These are phyloP conservation scores for Rauvolfia tetraphylla DNA, from an alignment of 257 asterid genomes.

Conservation along the genomic window DNA sequence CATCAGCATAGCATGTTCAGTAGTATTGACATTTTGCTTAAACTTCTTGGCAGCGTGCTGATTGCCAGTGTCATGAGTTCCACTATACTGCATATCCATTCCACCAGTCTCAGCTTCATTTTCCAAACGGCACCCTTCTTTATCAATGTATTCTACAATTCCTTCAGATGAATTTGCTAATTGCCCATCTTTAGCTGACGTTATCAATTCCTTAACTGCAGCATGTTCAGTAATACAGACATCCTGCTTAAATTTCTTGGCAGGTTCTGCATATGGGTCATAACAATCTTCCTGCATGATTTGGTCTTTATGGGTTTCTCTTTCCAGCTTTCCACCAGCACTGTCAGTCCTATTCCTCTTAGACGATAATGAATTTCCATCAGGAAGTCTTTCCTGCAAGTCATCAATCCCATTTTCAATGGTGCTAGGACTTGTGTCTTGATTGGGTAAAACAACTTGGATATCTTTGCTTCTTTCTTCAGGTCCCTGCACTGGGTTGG, in stretches of 20 bases:
- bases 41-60: conserved; percentile 31
- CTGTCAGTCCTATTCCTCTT: conserved; percentile 30
- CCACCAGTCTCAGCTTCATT: conserved; percentile 23
- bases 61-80: conserved; percentile 16
- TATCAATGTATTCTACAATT: conserved; percentile 15
- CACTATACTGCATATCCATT: conserved; percentile 13
- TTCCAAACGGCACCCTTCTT: conserved; percentile 23
- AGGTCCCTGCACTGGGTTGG: conserved; percentile 11
- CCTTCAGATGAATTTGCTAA: conserved; percentile 19
- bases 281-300: conserved; percentile 20
- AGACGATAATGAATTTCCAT: conserved; percentile 28
- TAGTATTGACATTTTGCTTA: conserved; percentile 32
- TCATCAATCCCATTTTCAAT: conserved; percentile 18
- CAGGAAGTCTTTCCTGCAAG: conserved; percentile 25
- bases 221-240: conserved; percentile 7
- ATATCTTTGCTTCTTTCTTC: conserved; percentile 16
- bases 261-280: conserved; percentile 25
- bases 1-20: conserved; percentile 16
- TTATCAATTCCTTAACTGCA: conserved; percentile 17
- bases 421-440: conserved; percentile 11
- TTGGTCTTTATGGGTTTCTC: conserved; percentile 21
- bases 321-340: conserved; percentile 21
- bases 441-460: conserved; percentile 18
- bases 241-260: conserved; percentile 45
- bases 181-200: conserved; percentile 1